Conservation (phyloP, 202 grass and related monocot species). For the Bolboschoenoplectus hybrid region DNA sequence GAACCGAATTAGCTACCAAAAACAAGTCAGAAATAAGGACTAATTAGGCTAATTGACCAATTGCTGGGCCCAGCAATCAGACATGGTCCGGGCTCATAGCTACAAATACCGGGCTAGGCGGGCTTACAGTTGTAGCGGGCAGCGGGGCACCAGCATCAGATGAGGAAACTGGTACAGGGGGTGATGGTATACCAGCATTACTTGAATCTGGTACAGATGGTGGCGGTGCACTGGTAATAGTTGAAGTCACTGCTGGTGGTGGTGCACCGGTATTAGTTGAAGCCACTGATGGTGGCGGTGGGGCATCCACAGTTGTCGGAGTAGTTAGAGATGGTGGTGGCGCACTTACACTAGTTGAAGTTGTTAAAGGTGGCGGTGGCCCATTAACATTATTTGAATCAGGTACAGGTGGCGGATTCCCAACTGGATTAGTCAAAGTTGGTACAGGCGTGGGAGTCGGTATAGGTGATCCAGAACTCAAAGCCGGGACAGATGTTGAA, state of each 20-base stretch:
- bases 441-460: constrained; percentile 6
- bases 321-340: background rate
- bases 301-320: background rate
- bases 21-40: background rate
- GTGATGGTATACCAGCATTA: constrained; percentile 12
- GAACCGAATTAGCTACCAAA: constrained; percentile 29
- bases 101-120: constrained; percentile 42
- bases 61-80: background rate
- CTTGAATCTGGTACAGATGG: constrained; percentile 2
- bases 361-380: constrained; percentile 22
- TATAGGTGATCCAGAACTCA: constrained; percentile 21
- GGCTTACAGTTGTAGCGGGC: constrained; percentile 33
- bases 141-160: constrained; percentile 26
- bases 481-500: constrained; percentile 16
- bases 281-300: background rate
- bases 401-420: background rate
- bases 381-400: background rate
- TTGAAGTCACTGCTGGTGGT: constrained; percentile 32
- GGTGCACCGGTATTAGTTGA: background rate
- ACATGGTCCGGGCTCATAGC: constrained; percentile 47
- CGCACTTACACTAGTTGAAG: background rate
- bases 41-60: background rate
- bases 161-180: constrained; percentile 17
- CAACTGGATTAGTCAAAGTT: background rate
- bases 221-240: background rate